Evolutionary conservation across 192 early-diverging fungal species (phyloP), one percentile per base, ranked within the genome.

Genomic region (Backusella liffmaniae): DNA sequence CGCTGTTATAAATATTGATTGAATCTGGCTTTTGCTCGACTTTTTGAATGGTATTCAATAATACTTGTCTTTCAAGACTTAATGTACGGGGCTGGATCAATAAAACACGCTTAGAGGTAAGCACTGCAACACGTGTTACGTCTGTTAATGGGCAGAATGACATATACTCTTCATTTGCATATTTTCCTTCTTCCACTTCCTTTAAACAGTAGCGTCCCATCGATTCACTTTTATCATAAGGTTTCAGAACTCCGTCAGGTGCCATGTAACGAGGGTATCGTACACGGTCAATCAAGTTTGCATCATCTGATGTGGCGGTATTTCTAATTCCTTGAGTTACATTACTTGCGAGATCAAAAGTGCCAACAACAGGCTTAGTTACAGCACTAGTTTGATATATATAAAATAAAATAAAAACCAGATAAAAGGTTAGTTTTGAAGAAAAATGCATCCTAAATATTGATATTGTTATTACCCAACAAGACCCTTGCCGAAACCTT

Each of bases 361-460:
- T 92, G n/a, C 98, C 98, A 10, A 97, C 94, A 16, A 97, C 86
- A 1, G 98, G 98, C 79, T 99, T 99, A 13, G 97, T 96, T 6
- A 98, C 93, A 10, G 91, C 92, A 8, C 91, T 92, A 76, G 7
- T 46, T 26, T 36, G 68, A 15, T 7, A 73, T 46, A 23, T n/a
- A n/a, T n/a, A 69, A n/a, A 7, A 26, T 26, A n/a, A 32, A 16
- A 34, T 49, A 18, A 62, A 62, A 56, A 23, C 30, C 5, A 75
- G 32, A 59, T 15, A 49, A 79, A 29, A 13, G 4, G 16, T n/a
- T 72, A 49, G 3, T 15, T 5, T 32, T 5, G 4, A 44, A 30
- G 9, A 39, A 13, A 32, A 18, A 13, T 23, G 5, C 18, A 21
- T 51, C 44, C 3, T 34, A 21, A 80, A 2, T 35, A 29, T 30